Conservation (phyloP, 2,329 filamentous ascomycete genomes). For the Orbilia ellipsospora region DNA sequence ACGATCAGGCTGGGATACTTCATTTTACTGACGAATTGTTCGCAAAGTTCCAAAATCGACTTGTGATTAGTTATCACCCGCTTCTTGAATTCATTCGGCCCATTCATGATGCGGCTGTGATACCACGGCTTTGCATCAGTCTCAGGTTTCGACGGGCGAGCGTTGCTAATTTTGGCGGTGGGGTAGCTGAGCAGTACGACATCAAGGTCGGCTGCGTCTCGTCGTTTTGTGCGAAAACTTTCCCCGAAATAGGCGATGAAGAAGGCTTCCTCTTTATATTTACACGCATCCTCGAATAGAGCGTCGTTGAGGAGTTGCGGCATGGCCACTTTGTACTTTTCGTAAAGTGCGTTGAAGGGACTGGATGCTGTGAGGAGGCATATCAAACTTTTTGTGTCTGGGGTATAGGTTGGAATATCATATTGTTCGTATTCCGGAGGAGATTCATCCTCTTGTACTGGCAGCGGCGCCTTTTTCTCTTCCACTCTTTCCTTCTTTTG, state of each 20-base stretch:
- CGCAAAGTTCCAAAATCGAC: slow-evolving; percentile 26
- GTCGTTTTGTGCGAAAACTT: slow-evolving; percentile 25
- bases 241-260: slow-evolving; percentile 44
- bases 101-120: slow-evolving; percentile 29
- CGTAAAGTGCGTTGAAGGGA: slow-evolving; percentile 24
- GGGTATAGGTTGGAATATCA: slow-evolving; percentile 8
- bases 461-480: no score
- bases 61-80: slow-evolving; percentile 33
- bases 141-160: neutral
- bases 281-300: slow-evolving; percentile 38
- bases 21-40: slow-evolving; percentile 40
- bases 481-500: no score
- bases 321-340: slow-evolving; percentile 24
- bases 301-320: slow-evolving; percentile 15
- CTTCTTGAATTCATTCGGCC: slow-evolving; percentile 26
- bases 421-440: slow-evolving; percentile 7
- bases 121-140: slow-evolving; percentile 31
- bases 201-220: slow-evolving; percentile 27
- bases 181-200: slow-evolving; percentile 33
- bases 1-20: slow-evolving; percentile 35
- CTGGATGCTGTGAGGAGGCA: slow-evolving; percentile 31
- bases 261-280: slow-evolving; percentile 41
- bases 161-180: slow-evolving; percentile 16
- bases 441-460: neutral
- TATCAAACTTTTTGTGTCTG: slow-evolving; percentile 17